Evolutionary conservation across 768 basidiomycete genomes (phyloP), one percentile per base, ranked within the genome.

Genomic region (Calocera viscosa): DNA sequence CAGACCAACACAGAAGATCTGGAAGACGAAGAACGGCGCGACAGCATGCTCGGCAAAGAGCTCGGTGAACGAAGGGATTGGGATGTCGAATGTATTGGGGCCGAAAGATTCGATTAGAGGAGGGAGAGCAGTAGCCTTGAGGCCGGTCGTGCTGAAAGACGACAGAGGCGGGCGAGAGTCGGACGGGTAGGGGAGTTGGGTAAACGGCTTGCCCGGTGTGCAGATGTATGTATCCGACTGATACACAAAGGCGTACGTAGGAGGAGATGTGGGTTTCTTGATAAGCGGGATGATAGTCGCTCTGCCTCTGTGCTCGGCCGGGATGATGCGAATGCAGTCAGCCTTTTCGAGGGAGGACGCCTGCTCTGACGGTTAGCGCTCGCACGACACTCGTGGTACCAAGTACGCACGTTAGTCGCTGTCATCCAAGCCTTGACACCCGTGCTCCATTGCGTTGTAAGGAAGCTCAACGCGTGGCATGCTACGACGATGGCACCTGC

Each of bases 1-100:
- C 11, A 99, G 80, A 0, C 91, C 93, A 1, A 97, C 96, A 70
- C 96, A 98, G 78, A 99, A 98, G 19, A 98, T 78, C 77, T 99
- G 96, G 78, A 99, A 99, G 30, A 99, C 96, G 76, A 99, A 99
- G 83, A 99, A 99, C 0, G 96, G 96, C 0, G 96, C 96, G 2
- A 94, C 94, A 0, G 95, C 94, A 73, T 99, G 96, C 79, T 99
- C 96, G 26, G 80, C 82, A 71, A 99, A 97, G 38, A 99, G 84
- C 70, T 93, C 90, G 11, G 83, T 82, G 74, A 99, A 99, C 0
- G 90, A 89, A 7, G 96, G 96, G 43, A 99, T 90, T 1, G 96
- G 96, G 69, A 99, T 97, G 74, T 96, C 86, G 78, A 97, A 98
- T 73, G 91, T 90, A 77, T 99, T 99, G 71, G 85, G 84, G 66